phyloP scores from a whole-genome alignment of 306 rosid species.

The Glycine tomentella region DNA sequence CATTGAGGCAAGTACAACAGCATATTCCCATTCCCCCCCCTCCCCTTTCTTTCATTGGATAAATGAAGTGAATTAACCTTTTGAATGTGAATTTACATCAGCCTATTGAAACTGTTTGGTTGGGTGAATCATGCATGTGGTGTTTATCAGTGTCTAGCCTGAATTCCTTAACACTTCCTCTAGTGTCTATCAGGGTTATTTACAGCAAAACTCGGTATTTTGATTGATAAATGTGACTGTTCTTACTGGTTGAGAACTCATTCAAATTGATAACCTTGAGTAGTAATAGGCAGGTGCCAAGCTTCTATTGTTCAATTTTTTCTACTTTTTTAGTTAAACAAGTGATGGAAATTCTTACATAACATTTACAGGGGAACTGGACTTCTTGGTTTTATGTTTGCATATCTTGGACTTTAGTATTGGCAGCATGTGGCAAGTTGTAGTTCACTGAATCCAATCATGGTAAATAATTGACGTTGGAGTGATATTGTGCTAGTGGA shows the following conservation, averaged over 20 bases:
- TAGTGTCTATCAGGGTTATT: neutral
- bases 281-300: neutral
- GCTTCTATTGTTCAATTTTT: neutral
- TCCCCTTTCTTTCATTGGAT: neutral
- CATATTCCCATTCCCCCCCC: neutral
- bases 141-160: neutral
- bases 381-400: neutral
- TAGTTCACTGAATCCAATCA: neutral
- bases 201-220: neutral
- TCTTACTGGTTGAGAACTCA: neutral
- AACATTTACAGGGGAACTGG: slow-evolving; percentile 10
- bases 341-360: neutral
- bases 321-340: neutral
- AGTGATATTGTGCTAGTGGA: neutral
- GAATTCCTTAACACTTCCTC: neutral
- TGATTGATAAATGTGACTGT: neutral
- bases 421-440: slow-evolving; percentile 1
- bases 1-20: neutral
- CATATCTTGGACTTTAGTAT: neutral
- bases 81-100: neutral
- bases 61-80: slow-evolving; percentile 1
- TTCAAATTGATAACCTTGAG: neutral
- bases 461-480: neutral
- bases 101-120: neutral
- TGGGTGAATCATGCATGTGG: slow-evolving; percentile 4